Evolutionary conservation across 31 red algal species (phyloP), one percentile per base, ranked within the genome.

Genomic region (Odonthalia washingtoniensis): DNA sequence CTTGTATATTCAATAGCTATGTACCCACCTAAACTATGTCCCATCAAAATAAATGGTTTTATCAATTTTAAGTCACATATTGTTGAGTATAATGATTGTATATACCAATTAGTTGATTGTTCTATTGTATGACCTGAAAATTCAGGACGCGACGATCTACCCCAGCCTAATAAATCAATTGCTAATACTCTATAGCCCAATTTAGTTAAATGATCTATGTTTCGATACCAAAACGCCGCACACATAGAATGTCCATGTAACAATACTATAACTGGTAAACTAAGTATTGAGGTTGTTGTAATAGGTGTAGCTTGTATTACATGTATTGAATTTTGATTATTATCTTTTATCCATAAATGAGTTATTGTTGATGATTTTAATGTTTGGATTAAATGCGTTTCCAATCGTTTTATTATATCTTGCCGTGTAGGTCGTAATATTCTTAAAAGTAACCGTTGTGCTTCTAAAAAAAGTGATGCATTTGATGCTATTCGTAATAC

Each of bases 201-300:
- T n/a, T 72, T 75, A 35, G 90, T 81, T 5, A 98, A 75, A 61
- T 98, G 81, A 60, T 91, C 93, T 31, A 98, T 84, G 72, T 95
- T 93, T 30, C 89, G 82, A 40, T 80, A 86, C 86, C 95, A 98
- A 52, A 94, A 98, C n/a, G 87, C 94, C 24, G 94, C 86, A 27
- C 88, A 92, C 96, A 98, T 98, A 40, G 96, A 98, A 49, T 98
- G 96, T 1, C 96, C 96, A 81, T 98, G 96, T 36, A 98, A 44
- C n/a, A 98, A 36, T 2, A 98, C 78, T 65, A 96, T 77, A 34
- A 78, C 60, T 36, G 65, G 79, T 40, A 70, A 40, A 61, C 33
- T 4, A 18, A 5, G 1, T 17, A 61, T 3, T 0, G 38, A 5
- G 44, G 53, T 3, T n/a, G n/a, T 27, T 38, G 64, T n/a, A 44